Base-by-base conservation (phyloP, 2,329 filamentous ascomycete genomes). In the Colletotrichum aenigma region DNA sequence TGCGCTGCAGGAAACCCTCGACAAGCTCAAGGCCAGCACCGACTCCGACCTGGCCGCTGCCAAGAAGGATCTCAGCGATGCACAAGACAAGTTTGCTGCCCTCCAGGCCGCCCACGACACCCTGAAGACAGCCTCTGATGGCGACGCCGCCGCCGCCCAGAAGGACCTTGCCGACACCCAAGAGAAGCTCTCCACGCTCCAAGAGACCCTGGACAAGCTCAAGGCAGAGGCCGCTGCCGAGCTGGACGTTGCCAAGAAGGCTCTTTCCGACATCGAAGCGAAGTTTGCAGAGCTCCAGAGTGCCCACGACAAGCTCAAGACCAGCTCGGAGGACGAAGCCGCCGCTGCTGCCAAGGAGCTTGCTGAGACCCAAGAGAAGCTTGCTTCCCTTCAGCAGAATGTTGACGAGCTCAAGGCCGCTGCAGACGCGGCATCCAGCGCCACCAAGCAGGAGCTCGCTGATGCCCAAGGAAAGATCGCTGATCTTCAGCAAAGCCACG, bases 211-310 rank as follows among this genome's bases (percentile, higher is more conserved):
- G 69, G 79, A 81, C 26, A 76, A 78, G 60, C 72, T 82, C 6
- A 82, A 82, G 79, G 81, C 79, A 61, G 78, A 84, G 60, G 81
- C 84, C 16, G 82, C 83, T 24, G 79, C 80, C 32, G 81, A 84
- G 62, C 69, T 83, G n/a, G 78, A 78, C 7, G 77, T 82, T 24
- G 78, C 82, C 7, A 80, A 83, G 74, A 78, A 75, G 68, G 76
- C 75, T n/a, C 70, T 79, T n/a, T 67, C 76, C 32, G 75, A 77
- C 26, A 56, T 68, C 15, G 71, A 77, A 43, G 73, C 80, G 38
- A 81, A 81, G 60, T 80, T 81, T 38, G 78, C 79, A 32, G 55
- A 81, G n/a, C 79, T 84, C 21, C 79, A 85, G 70, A 77, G 80
- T 74, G 77, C 78, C 16, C 78, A 80, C 74, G 78, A 80, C 21